These are phyloP conservation scores for Fonsecaea monophora DNA, from an alignment of 2,329 filamentous ascomycete genomes.

Conservation along the genomic window DNA sequence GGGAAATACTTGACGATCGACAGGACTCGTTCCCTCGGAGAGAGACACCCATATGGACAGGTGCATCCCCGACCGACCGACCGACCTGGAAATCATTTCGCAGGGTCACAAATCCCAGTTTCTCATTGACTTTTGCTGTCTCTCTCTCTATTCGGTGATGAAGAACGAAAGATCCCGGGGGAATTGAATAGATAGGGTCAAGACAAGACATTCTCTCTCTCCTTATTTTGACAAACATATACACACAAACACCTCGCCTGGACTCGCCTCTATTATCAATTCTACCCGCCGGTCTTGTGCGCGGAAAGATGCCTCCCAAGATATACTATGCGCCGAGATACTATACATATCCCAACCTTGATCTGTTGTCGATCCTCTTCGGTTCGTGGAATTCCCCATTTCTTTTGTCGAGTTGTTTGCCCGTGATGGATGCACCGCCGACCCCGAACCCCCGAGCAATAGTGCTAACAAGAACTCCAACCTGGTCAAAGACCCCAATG, in stretches of 20 bases:
- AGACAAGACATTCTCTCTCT: too few relatives aligned
- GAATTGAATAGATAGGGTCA: too few relatives aligned
- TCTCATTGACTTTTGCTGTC: too few relatives aligned
- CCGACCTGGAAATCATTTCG: neutral
- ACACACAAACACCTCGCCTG: neutral
- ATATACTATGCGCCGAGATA: slow-evolving; percentile 5
- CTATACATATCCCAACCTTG: neutral
- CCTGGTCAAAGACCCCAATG: neutral
- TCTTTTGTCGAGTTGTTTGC: neutral
- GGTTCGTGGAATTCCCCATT: neutral
- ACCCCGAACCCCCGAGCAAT: neutral
- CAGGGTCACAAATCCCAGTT: too few relatives aligned
- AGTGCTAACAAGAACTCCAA: neutral
- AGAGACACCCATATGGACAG: too few relatives aligned
- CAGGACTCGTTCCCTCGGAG: too few relatives aligned
- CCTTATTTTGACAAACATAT: too few relatives aligned
- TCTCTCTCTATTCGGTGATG: too few relatives aligned
- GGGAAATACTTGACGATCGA: neutral
- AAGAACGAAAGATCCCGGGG: too few relatives aligned
- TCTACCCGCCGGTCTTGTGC: neutral
- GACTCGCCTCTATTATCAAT: neutral
- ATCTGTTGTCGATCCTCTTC: neutral
- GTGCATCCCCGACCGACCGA: neutral
- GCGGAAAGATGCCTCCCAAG: neutral
- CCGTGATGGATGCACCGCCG: neutral